Conservation (phyloP, 1,284 basidiomycete genomes). For the Flammula alnicola region DNA sequence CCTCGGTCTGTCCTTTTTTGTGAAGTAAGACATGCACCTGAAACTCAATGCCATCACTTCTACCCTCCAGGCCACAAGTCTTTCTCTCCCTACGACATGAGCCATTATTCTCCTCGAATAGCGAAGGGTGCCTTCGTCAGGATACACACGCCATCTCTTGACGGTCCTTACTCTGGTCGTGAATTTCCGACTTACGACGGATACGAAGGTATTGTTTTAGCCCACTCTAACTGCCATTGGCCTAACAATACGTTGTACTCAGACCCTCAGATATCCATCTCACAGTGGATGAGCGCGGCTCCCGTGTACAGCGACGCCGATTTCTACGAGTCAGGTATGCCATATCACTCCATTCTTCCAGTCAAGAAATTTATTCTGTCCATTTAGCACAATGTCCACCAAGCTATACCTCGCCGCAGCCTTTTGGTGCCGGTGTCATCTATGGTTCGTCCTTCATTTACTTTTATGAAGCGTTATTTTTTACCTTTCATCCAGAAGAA, state of each 20-base stretch:
- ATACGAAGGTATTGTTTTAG: conserved; percentile 23
- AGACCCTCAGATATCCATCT: conserved; percentile 24
- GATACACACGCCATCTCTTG: conserved; percentile 25
- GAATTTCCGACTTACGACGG: conserved; percentile 21
- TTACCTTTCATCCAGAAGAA: conserved; percentile 22
- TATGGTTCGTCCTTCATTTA: conserved; percentile 13
- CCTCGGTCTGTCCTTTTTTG: conserved; percentile 24
- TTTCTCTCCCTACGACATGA: conserved; percentile 25
- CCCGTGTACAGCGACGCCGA: conserved; percentile 28
- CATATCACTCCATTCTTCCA: neutral
- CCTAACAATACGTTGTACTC: neutral
- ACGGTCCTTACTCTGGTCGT: conserved; percentile 16
- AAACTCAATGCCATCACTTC: conserved; percentile 16
- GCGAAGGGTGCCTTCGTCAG: conserved; percentile 24
- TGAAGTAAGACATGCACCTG: conserved; percentile 22
- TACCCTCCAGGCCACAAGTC: conserved; percentile 19
- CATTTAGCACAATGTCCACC: conserved; percentile 25
- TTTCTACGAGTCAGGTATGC: conserved; percentile 28
- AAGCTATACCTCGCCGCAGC: conserved; percentile 20
- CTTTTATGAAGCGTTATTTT: neutral
- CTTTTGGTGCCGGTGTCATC: conserved; percentile 13
- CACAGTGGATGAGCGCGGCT: conserved; percentile 28
- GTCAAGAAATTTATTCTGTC: conserved; percentile 5
- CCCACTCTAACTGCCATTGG: neutral
- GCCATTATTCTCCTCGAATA: conserved; percentile 20